A percentile compares a stretch with the other conserved stretches of the same genome.
phyloP scores from a whole-genome alignment of 2,329 filamentous ascomycete genomes.

The Clarireedia paspali region DNA sequence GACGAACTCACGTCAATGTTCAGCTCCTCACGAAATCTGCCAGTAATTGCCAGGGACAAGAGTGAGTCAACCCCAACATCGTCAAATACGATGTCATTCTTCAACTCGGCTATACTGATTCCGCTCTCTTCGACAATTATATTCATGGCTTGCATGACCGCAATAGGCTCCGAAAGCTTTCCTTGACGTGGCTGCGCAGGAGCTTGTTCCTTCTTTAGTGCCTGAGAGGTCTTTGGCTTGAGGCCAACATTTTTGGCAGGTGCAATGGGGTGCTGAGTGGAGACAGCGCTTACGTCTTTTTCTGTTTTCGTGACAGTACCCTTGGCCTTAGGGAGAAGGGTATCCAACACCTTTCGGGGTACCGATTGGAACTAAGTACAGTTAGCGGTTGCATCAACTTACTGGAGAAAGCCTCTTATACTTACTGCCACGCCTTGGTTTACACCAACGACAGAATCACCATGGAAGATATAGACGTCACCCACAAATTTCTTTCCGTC shows the following conservation, averaged over 20 bases:
- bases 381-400: not conserved
- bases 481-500: conserved; percentile 14
- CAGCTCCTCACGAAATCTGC: conserved; percentile 48
- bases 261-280: not conserved
- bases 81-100: conserved; percentile 40
- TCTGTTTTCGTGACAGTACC: not conserved
- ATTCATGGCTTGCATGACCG: not conserved
- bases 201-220: not conserved
- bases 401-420: not conserved
- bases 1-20: conserved; percentile 36
- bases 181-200: not conserved
- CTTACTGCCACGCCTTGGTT: conserved; percentile 21
- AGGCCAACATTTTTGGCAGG: not conserved
- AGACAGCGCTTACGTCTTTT: not conserved
- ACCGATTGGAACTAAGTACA: not conserved
- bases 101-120: conserved; percentile 38
- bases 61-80: conserved; percentile 3
- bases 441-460: conserved; percentile 28
- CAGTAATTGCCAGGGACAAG: conserved; percentile 22
- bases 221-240: not conserved
- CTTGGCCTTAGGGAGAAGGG: not conserved
- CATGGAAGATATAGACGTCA: conserved; percentile 32
- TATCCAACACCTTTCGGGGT: not conserved
- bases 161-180: not conserved
- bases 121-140: conserved; percentile 29